Percentiles rank a stretch among this genome's conserved stretches.
phyloP scores from a whole-genome alignment of 345 rosid species.

The Brassica incana region DNA sequence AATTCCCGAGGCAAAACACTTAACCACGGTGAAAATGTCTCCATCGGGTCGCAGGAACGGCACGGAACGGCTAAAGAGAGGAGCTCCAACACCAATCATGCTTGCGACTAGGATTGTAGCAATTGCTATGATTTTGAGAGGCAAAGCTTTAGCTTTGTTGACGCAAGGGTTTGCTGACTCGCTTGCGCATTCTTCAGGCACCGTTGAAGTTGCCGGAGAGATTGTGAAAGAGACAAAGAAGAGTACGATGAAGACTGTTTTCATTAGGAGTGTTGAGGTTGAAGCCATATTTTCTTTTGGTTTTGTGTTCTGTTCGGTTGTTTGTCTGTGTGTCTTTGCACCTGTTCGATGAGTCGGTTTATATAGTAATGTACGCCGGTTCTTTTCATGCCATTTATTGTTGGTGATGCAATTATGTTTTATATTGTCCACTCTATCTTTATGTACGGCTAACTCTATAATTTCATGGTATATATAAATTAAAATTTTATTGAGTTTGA shows the following conservation, averaged over 20 bases:
- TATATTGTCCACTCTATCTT: background rate
- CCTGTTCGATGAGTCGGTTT: slow-evolving; percentile 24
- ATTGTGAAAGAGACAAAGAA: slow-evolving; percentile 33
- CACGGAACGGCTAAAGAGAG: slow-evolving; percentile 55
- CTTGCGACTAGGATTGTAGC: slow-evolving; percentile 53
- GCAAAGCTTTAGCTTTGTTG: slow-evolving; percentile 52
- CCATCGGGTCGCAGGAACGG: slow-evolving; percentile 63
- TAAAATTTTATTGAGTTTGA: background rate
- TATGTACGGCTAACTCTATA: background rate
- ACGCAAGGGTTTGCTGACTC: slow-evolving; percentile 42
- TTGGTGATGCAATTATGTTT: background rate
- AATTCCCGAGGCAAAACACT: slow-evolving; percentile 72
- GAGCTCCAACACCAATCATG: slow-evolving; percentile 62
- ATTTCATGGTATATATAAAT: background rate
- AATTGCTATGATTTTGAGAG: slow-evolving; percentile 65
- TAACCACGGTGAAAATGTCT: slow-evolving; percentile 54
- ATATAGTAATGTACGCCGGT: slow-evolving; percentile 39
- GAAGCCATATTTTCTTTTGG: slow-evolving; percentile 29
- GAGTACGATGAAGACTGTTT: slow-evolving; percentile 35
- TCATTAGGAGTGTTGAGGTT: slow-evolving; percentile 10
- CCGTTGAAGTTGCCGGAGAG: slow-evolving; percentile 38
- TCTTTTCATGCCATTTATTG: slow-evolving; percentile 37
- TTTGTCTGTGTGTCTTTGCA: slow-evolving; percentile 19
- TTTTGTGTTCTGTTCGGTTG: slow-evolving; percentile 16
- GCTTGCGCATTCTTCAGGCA: slow-evolving; percentile 33